Evolutionary conservation across 2,329 filamentous ascomycete species (phyloP).

Genomic region (Fusarium sp.): DNA sequence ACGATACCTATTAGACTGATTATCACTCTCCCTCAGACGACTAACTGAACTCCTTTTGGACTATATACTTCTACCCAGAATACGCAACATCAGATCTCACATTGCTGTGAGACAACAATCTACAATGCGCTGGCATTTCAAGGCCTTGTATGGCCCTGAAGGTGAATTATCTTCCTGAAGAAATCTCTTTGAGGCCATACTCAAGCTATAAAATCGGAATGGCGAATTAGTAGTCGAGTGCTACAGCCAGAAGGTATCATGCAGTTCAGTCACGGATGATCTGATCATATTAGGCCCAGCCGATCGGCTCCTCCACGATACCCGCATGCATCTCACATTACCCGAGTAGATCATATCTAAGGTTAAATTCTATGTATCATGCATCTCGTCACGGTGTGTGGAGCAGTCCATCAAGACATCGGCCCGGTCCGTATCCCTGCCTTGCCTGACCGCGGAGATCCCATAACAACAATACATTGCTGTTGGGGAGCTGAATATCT

Average conservation of each 20-base stretch:
- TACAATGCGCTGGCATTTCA: not conserved
- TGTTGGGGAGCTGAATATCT: not conserved
- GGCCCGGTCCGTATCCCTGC: slow-evolving; percentile 5
- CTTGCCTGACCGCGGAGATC: not conserved
- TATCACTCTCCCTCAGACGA: not conserved
- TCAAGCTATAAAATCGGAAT: not conserved
- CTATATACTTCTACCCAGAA: too few relatives aligned
- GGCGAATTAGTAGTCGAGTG: not conserved
- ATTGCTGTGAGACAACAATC: not conserved
- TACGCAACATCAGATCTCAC: not conserved
- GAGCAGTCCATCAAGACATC: not conserved
- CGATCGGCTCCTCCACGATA: not conserved
- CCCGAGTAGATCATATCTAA: slow-evolving; percentile 1
- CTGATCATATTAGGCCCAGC: not conserved
- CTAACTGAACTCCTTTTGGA: not conserved
- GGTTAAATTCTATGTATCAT: not conserved
- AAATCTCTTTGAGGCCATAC: not conserved
- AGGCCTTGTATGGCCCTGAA: not conserved
- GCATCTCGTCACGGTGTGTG: not conserved
- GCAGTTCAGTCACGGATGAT: slow-evolving; percentile 1
- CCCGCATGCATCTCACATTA: slow-evolving; percentile 1
- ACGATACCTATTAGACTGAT: not conserved
- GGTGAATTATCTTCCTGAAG: not conserved
- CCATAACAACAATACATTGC: not conserved
- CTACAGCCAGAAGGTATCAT: not conserved